Evolutionary conservation across 1,284 basidiomycete genomes (phyloP), one percentile per base, ranked within the genome.

Genomic region (Inonotus hispidus): DNA sequence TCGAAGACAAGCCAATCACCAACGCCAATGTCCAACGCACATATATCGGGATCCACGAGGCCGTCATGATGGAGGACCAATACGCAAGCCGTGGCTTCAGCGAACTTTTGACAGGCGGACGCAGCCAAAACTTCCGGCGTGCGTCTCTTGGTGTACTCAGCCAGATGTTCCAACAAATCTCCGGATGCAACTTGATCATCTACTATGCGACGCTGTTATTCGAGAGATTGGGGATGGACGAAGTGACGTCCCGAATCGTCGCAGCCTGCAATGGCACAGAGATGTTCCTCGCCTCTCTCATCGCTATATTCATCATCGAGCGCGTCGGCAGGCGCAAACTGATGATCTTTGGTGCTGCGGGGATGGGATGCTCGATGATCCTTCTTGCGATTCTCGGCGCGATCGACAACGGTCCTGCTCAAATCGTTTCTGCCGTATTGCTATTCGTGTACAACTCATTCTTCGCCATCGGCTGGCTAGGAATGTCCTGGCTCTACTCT

Each of bases 111-210:
- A 81, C 80, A 5, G 75, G 78, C 39, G 84, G 84, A 0, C 81
- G 79, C 14, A 75, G 76, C 37, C 87, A 88, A 68, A 88, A 88
- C 71, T 83, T 87, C 71, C 76, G 85, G 59, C 77, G 87, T 43
- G 78, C 82, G 11, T 71, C 76, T 55, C 72, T 89, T 21, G 87
- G 80, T 4, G 73, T 88, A 58, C 74, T 82, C 55, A 79, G 81
- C 53, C 87, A 89, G 66, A 84, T 83, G 67, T 87, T 89, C 73
- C 85, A 90, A 70, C 88, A 90, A 69, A 82, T 87, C 29, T 81
- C 81, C 14, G 81, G 79, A 35, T 81, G 82, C 67, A 90, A 90
- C 65, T 64, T 88, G 11, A 84, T 89, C 66, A 87, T 32, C 7
- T 49, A 35, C 32, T 58, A 58, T 35, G 57, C 57, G n/a, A 83